Conservation (phyloP, 352 stramenopile genomes). For the Phytophthora nicotianae region DNA sequence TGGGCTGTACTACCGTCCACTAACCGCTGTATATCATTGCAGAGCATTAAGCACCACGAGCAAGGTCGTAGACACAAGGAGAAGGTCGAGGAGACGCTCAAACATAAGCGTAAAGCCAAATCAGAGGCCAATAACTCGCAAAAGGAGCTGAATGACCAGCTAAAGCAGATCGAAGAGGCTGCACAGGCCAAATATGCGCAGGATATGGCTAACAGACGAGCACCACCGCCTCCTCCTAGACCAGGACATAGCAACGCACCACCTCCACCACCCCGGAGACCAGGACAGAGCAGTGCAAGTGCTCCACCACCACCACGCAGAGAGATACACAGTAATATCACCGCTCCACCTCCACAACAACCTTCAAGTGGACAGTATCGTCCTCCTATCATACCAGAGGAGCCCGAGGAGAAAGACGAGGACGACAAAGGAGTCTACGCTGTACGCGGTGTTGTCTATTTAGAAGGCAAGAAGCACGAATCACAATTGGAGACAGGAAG, state of each 20-base stretch:
- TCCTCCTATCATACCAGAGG: conserved; percentile 17
- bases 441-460: conserved; percentile 70
- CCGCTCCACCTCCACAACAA: neutral
- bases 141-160: conserved; percentile 63
- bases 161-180: conserved; percentile 74
- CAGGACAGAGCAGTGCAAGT: neutral
- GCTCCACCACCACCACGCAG: conserved; percentile 4
- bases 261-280: conserved; percentile 18
- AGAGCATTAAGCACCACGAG: conserved; percentile 88
- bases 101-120: conserved; percentile 76
- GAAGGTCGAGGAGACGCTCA: conserved; percentile 70
- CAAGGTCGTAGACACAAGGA: conserved; percentile 79
- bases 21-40: neutral
- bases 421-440: conserved; percentile 77
- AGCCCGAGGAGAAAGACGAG: conserved; percentile 52
- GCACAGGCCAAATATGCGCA: conserved; percentile 64
- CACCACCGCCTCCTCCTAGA: conserved; percentile 45
- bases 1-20: neutral
- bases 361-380: conserved; percentile 10
- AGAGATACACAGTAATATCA: conserved; percentile 3
- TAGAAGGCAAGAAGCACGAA: conserved; percentile 83
- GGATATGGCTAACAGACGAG: conserved; percentile 45
- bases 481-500: conserved; percentile 70
- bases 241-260: conserved; percentile 15
- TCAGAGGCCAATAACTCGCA: conserved; percentile 60